Evolutionary conservation across 2,329 filamentous ascomycete species (phyloP), one percentile per base, ranked within the genome.

Genomic region (Lecanoromycetidae sp.): DNA sequence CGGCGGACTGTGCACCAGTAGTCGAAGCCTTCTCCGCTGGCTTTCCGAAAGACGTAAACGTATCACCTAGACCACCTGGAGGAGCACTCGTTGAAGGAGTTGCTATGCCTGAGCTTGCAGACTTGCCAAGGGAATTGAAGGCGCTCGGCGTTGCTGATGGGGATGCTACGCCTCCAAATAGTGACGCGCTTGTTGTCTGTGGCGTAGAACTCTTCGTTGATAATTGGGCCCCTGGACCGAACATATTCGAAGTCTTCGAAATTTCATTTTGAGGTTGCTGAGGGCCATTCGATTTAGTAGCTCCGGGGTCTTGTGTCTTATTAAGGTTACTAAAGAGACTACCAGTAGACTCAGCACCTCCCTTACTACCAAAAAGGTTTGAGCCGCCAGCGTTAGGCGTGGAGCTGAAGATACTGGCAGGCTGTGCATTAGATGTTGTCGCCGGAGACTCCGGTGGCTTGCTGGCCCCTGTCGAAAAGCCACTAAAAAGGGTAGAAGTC

Each of bases 251-350:
- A 26, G 45, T n/a, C 39, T 49, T 44, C 29, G 15, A 32, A 17
- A 36, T 26, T 22, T 37, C 36, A 47, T 30, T 20, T 47, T 40
- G 26, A 19, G 50, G 25, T 33, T 54, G 51, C 20, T 44, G 44
- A 10, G 45, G 57, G 23, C 46, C 56, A 20, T 59, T 20, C 9
- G 37, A 29, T 9, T 42, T 37, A 20, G 15, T 40, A 6, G 13
- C 37, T 29, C 30, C 41, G 36, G 46, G 50, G 3, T 54, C 50
- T 35, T 54, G 48, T n/a, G 55, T 49, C 27, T 56, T 58, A 35
- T 58, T 57, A 23, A 61, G 52, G 10, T 56, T 57, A 5, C 57
- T 49, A 35, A 63, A 57, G 35, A 63, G 46, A n/a, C 56, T 54
- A 35, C 56, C 54, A 39, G 55, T 47, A 23, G 56, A 44, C 48